Evolutionary conservation across 805 yeast genomes (phyloP), one percentile per base, ranked within the genome.

Genomic region (Candida maltosa): DNA sequence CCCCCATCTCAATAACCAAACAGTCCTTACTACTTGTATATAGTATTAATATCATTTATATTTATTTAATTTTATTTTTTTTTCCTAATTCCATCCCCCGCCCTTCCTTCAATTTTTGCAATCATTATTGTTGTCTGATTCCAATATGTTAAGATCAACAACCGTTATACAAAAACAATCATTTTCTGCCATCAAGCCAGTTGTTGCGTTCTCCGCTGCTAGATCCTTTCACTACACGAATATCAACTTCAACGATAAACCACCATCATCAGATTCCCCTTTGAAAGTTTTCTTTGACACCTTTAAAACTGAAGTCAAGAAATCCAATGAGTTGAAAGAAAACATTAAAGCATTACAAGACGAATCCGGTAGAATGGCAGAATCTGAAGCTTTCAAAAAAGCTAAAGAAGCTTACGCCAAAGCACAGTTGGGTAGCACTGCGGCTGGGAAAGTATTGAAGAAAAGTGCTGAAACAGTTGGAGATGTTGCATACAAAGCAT

Each of bases 381-480:
- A 93, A 49, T 82, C 93, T 32, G 96, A 88, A 36, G 95, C 97
- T 3, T 89, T 86, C 67, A 86, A 83, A 58, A 78, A 75, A 51
- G 98, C 98, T 22, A 83, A 84, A 54, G 96, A 88, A 41, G 98
- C 98, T 0, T 87, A 83, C 49, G 84, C 84, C 37, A 75, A 70
- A 37, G 96, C 97, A 3, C 93, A 85, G 51, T 80, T 77, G 54
- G 75, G 78, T 10, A 61, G 74, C 14, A 73, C 86, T 14, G 84
- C 84, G 25, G 72, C 79, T n/a, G 76, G 79, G 6, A 77, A 84
- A 56, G 83, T 87, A 28, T 76, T 87, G 37, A 76, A 78, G 51
- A 85, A 84, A 62, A 93, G 97, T 4, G 97, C 97, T n/a, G 87
- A 84, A 50, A 91, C 80, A 26, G 87, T 93, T 23, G 97, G 96